phyloP scores from a whole-genome alignment of 2,329 filamentous ascomycete species.

The Ilyonectria mors-panacis region DNA sequence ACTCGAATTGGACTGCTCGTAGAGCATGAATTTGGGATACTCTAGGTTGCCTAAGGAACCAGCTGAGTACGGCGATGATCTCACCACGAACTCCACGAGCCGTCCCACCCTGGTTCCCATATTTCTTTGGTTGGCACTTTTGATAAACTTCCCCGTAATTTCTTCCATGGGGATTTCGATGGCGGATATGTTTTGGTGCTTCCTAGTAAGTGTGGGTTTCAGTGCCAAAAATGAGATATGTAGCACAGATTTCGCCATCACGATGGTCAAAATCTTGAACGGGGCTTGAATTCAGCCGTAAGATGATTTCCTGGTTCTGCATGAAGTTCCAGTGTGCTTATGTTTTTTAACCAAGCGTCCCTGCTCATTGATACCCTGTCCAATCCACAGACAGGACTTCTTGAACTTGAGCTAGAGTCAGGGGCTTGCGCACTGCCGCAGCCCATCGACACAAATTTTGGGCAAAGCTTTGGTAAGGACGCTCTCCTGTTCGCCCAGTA shows the following conservation, averaged over 20 bases:
- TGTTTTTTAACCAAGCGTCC: constrained; percentile 14
- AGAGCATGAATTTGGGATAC: neutral
- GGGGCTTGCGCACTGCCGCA: neutral
- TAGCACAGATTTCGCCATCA: constrained; percentile 17
- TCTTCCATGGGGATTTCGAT: neutral
- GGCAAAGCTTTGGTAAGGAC: neutral
- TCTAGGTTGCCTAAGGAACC: neutral
- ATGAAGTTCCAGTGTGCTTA: constrained; percentile 13
- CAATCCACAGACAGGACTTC: constrained; percentile 32
- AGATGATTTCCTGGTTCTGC: constrained; percentile 33
- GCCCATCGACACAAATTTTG: constrained; percentile 22
- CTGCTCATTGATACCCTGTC: neutral
- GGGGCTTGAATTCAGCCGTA: fast-evolving
- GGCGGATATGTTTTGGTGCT: neutral
- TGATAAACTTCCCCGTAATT: neutral
- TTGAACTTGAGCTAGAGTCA: constrained; percentile 20
- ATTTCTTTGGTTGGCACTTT: neutral
- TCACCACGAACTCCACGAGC: neutral
- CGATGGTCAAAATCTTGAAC: neutral
- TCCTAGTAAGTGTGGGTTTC: neutral
- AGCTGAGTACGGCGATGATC: neutral
- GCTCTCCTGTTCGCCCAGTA: neutral
- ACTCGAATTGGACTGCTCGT: fast-evolving
- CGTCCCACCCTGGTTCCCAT: neutral
- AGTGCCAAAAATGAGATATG: constrained; percentile 27